phyloP scores from a whole-genome alignment of 106 monocot species.

The Phalaenopsis aphrodite region DNA sequence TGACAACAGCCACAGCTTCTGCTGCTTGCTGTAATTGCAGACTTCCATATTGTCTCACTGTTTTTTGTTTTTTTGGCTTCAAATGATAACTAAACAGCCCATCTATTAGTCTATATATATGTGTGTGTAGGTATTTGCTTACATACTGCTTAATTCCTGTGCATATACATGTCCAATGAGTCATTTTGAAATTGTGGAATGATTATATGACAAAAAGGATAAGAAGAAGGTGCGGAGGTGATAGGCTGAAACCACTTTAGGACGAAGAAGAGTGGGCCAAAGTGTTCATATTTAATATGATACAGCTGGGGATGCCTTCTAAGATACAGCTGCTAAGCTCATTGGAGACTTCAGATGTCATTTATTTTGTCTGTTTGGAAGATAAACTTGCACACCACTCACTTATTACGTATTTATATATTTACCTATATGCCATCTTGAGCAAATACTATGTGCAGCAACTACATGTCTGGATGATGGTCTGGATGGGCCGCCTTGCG shows the following conservation, averaged over 20 bases:
- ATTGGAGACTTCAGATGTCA: no score
- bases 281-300: not conserved
- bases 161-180: no score
- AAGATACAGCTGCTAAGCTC: not conserved
- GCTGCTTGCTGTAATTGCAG: not conserved
- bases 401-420: no score
- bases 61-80: not conserved
- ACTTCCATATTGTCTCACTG: not conserved
- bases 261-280: not conserved
- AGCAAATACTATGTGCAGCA: no score
- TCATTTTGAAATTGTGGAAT: not conserved
- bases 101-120: not conserved
- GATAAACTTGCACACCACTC: no score
- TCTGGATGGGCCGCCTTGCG: no score
- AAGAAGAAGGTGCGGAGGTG: not conserved
- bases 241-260: not conserved
- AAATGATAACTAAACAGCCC: not conserved
- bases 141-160: no score
- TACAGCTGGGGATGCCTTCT: not conserved
- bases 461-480: no score
- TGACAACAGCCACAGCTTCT: not conserved
- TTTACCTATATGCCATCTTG: no score
- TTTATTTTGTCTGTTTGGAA: no score
- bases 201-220: not conserved
- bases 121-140: not conserved